These are phyloP conservation scores for Boletellus emodensis DNA, from an alignment of 768 basidiomycete species.

Conservation along the genomic window DNA sequence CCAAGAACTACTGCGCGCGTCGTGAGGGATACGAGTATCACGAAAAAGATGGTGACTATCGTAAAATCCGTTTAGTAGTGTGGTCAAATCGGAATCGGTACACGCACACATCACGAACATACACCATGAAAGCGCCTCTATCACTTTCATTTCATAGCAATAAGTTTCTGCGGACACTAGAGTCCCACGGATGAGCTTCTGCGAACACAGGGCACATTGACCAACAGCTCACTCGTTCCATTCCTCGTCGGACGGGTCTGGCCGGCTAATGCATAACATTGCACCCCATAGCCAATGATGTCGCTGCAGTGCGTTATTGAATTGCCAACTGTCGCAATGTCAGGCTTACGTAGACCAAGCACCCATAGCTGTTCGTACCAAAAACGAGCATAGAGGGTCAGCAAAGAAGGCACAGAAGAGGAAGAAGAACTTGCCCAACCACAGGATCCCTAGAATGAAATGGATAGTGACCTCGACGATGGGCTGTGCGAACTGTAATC, in stretches of 20 bases:
- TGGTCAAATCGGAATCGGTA: conserved; percentile 1
- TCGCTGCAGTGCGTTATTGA: conserved; percentile 43
- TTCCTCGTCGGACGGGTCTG: conserved; percentile 46
- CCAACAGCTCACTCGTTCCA: conserved; percentile 46
- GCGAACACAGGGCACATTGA: not conserved
- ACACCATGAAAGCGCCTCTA: conserved; percentile 77
- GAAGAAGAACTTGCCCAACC: conserved; percentile 54
- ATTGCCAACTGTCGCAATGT: not conserved
- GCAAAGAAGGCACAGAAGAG: not conserved
- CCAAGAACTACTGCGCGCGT: conserved; percentile 33
- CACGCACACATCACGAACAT: conserved; percentile 51
- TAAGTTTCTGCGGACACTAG: conserved; percentile 53
- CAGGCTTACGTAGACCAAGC: conserved; percentile 65
- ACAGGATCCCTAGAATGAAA: conserved; percentile 56
- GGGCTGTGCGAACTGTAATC: conserved; percentile 69
- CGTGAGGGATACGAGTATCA: conserved; percentile 55
- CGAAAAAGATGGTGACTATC: conserved; percentile 45
- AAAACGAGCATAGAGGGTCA: conserved; percentile 2
- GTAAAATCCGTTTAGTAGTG: not conserved
- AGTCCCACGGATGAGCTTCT: conserved; percentile 4
- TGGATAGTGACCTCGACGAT: conserved; percentile 52
- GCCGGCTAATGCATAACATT: conserved; percentile 52
- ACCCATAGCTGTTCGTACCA: conserved; percentile 52
- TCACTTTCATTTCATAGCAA: conserved; percentile 78
- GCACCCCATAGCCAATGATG: conserved; percentile 53